Conservation (phyloP, 2,329 filamentous ascomycete genomes). For the Penicillium freii region DNA sequence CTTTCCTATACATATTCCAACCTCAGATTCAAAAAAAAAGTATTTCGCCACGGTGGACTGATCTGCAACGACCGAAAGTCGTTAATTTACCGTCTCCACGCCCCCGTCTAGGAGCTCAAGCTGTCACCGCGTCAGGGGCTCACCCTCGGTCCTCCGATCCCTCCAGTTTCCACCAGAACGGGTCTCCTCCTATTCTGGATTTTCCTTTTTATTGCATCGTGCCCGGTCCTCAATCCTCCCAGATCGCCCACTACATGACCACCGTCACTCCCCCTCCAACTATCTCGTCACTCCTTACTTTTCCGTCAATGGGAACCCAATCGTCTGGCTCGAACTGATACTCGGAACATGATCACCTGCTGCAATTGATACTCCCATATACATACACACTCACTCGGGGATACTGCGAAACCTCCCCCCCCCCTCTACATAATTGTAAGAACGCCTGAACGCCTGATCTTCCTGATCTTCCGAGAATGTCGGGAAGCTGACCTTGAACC, state of each 20-base stretch:
- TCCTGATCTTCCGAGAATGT: not conserved
- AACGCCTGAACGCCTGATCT: not conserved
- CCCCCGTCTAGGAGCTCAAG: constrained; percentile 28
- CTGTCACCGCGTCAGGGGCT: constrained; percentile 41
- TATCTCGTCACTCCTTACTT: constrained; percentile 27
- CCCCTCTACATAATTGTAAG: constrained; percentile 20
- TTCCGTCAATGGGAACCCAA: constrained; percentile 28
- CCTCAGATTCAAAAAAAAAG: not conserved
- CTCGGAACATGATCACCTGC: constrained; percentile 33
- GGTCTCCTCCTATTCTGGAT: constrained; percentile 39
- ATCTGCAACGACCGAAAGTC: constrained; percentile 26
- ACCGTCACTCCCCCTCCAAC: constrained; percentile 27
- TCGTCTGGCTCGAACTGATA: constrained; percentile 21
- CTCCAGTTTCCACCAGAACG: constrained; percentile 31
- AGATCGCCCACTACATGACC: constrained; percentile 26
- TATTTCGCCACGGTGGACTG: constrained; percentile 21
- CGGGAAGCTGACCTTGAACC: constrained; percentile 10
- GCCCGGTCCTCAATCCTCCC: constrained; percentile 26
- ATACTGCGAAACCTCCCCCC: constrained; percentile 6
- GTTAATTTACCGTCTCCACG: constrained; percentile 31
- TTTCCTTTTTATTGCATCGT: constrained; percentile 29
- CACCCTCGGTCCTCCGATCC: constrained; percentile 25
- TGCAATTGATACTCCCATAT: constrained; percentile 25
- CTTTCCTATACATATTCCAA: not conserved
- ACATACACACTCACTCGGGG: constrained; percentile 15